These are phyloP conservation scores for Austroboletus olivaceoglutinosus DNA, from an alignment of 1,284 basidiomycete species.

Conservation along the genomic window DNA sequence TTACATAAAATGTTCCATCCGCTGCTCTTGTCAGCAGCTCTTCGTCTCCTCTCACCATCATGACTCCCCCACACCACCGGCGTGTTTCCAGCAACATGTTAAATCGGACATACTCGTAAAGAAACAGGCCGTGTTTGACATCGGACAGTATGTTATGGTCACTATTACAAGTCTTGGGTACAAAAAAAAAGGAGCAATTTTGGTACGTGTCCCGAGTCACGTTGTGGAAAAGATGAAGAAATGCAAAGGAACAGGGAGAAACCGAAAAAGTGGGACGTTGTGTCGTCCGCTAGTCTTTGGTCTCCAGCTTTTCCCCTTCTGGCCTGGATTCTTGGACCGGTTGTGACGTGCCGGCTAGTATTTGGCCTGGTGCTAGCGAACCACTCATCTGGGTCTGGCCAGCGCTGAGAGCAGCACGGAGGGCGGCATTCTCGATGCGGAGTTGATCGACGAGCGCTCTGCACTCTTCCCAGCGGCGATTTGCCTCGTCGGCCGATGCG, in stretches of 20 bases:
- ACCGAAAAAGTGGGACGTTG: not conserved
- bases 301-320: slow-evolving; percentile 32
- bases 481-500: slow-evolving; percentile 79
- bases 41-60: slow-evolving; percentile 38
- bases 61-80: slow-evolving; percentile 2
- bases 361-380: slow-evolving; percentile 26
- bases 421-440: slow-evolving; percentile 73
- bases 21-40: slow-evolving; percentile 34
- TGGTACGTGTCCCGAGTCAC: slow-evolving; percentile 19
- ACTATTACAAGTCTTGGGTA: slow-evolving; percentile 16
- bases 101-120: not conserved
- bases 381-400: slow-evolving; percentile 39
- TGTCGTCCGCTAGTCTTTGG: slow-evolving; percentile 23
- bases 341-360: slow-evolving; percentile 22
- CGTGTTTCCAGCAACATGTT: not conserved
- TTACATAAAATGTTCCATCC: slow-evolving; percentile 34
- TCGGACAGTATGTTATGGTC: slow-evolving; percentile 1
- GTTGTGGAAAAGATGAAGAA: slow-evolving; percentile 7
- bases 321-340: slow-evolving; percentile 23
- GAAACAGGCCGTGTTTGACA: not conserved
- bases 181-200: slow-evolving; percentile 6
- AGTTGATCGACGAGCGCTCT: slow-evolving; percentile 77
- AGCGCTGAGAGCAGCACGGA: slow-evolving; percentile 44
- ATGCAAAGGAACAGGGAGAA: slow-evolving; percentile 4
- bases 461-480: slow-evolving; percentile 82